Conservation (phyloP, 768 basidiomycete genomes). For the Tricholoma bakamatsutake region DNA sequence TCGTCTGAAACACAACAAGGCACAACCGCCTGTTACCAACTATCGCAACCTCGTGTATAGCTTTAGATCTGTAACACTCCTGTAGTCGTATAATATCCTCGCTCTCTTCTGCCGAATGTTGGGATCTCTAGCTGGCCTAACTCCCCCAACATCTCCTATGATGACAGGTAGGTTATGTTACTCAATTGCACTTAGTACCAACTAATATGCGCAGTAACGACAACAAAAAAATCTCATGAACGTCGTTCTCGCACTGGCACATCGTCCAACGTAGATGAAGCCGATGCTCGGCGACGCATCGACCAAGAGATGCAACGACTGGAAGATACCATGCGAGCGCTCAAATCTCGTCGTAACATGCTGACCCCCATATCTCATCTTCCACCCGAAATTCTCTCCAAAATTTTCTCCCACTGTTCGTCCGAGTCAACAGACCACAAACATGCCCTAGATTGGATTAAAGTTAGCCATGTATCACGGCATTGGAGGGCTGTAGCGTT, state of each 20-base stretch:
- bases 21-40: slow-evolving; percentile 1
- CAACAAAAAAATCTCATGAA: slow-evolving; percentile 14
- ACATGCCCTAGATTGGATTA: slow-evolving; percentile 27
- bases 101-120: slow-evolving; percentile 3
- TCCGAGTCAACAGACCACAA: slow-evolving; percentile 5
- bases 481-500: slow-evolving; percentile 42
- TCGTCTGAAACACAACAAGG: background rate
- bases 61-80: background rate
- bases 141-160: slow-evolving; percentile 11
- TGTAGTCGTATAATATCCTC: background rate
- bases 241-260: slow-evolving; percentile 6
- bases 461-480: slow-evolving; percentile 32
- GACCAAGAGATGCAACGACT: slow-evolving; percentile 31
- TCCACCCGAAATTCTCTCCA: slow-evolving; percentile 37
- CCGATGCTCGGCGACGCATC: slow-evolving; percentile 24
- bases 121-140: slow-evolving; percentile 28
- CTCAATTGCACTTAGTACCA: background rate
- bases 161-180: slow-evolving; percentile 12
- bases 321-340: slow-evolving; percentile 26
- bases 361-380: slow-evolving; percentile 32
- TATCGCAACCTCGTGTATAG: background rate
- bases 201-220: slow-evolving; percentile 10
- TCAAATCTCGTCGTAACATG: slow-evolving; percentile 31
- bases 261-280: slow-evolving; percentile 9
- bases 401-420: slow-evolving; percentile 28